Base-by-base conservation (phyloP, 2,329 filamentous ascomycete genomes). In the Verticillium nubilum region DNA sequence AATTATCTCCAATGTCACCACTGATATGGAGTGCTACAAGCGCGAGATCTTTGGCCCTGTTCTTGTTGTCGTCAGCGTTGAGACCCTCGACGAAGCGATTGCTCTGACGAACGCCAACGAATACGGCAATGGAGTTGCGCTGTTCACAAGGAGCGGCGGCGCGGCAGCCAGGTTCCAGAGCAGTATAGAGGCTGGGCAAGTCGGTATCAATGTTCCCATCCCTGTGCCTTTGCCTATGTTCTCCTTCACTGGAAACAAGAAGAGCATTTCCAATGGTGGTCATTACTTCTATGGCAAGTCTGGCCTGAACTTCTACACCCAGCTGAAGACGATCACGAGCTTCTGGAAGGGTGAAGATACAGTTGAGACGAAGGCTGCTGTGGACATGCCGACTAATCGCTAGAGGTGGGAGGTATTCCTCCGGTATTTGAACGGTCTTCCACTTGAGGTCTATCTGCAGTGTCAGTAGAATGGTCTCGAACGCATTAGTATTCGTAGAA, bases 221-320 rank as follows among this genome's bases (percentile, higher is more conserved):
- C 66, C 65, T 17, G 66, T 68, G 5, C 65, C 67, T 6, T 57
- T 68, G 60, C 65, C 66, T 54, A 68, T 68, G 65, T 68, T 68
- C 61, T 65, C 61, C 47, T 68, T 68, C 61, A 67, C 66, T 6
- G 65, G 67, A 4, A 74, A 73, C 73, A 85, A 90, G 80, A 86
- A 85, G 77, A 84, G 80, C 67, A 80, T 90, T 57, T 86, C 87
- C 0, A 87, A 87, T 56, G 86, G 86, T 28, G 87, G 87, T 56
- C 88, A 81, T 72, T 89, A 87, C 19, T 90, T 90, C 72, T 90
- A 90, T 72, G 87, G 87, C 65, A 89, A 89, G 76, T 83, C 85
- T 4, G 88, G 87, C 17, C 68, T 90, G 63, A 78, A 85, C 62
- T 90, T 90, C 73, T 90, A 89, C 72, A 90, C 88, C 15, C 87